Evolutionary conservation across 441 rosid species (phyloP).

Genomic region (Arabidopsis hybrid): DNA sequence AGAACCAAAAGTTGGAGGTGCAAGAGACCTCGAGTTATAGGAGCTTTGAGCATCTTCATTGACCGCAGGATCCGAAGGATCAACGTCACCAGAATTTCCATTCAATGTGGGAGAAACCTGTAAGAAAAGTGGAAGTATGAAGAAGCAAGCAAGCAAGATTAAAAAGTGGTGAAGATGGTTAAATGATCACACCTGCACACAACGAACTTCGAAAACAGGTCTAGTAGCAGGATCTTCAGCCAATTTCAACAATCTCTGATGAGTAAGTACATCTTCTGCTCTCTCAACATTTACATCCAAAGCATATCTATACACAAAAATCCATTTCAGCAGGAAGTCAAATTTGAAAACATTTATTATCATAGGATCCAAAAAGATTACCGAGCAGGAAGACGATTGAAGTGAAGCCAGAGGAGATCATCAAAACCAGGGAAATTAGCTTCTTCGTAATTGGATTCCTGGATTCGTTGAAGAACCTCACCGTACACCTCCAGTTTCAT

Average conservation of each 20-base stretch:
- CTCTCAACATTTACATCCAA: slow-evolving; percentile 96
- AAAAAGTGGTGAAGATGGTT: too few relatives aligned
- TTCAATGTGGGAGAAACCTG: slow-evolving; percentile 63
- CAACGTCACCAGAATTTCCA: slow-evolving; percentile 55
- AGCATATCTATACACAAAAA: slow-evolving; percentile 65
- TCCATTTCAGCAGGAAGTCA: background rate
- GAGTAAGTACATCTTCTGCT: slow-evolving; percentile 89
- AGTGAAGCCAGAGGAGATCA: slow-evolving; percentile 96
- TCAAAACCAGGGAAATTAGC: slow-evolving; percentile 76
- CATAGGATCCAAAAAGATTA: background rate
- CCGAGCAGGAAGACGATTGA: slow-evolving; percentile 97
- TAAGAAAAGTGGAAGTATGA: too few relatives aligned
- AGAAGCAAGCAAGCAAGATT: too few relatives aligned
- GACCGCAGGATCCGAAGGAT: slow-evolving; percentile 58
- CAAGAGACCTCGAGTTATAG: slow-evolving; percentile 63
- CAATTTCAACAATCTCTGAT: slow-evolving; percentile 71
- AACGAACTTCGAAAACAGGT: slow-evolving; percentile 86
- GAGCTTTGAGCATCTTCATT: slow-evolving; percentile 85
- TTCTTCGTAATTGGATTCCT: slow-evolving; percentile 70
- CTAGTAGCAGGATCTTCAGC: slow-evolving; percentile 83
- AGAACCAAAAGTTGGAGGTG: slow-evolving; percentile 96
- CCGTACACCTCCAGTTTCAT: slow-evolving; percentile 85
- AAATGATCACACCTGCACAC: slow-evolving; percentile 52
- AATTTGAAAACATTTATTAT: background rate
- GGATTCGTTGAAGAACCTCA: slow-evolving; percentile 79